Conservation (phyloP, 2,329 filamentous ascomycete species). For the Diaporthe eres region DNA sequence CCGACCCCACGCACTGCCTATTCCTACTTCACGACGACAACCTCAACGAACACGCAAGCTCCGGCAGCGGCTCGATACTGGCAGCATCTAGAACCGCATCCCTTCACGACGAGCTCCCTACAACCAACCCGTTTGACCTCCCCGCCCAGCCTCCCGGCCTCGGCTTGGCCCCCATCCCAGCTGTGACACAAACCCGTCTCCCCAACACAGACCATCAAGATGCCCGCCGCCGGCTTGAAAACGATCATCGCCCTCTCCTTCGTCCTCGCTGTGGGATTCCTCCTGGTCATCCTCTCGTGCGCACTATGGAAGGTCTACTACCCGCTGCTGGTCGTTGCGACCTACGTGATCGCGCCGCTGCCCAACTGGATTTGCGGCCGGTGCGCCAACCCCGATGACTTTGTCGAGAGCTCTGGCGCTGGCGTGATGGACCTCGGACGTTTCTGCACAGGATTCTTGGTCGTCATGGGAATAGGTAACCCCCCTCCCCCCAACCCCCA, state of each 20-base stretch:
- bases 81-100: not conserved
- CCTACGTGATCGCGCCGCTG: slow-evolving; percentile 92
- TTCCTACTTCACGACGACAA: slow-evolving; percentile 14
- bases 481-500: slow-evolving; percentile 52
- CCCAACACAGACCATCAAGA: slow-evolving; percentile 53
- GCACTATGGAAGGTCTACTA: slow-evolving; percentile 96
- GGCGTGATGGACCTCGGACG: slow-evolving; percentile 93
- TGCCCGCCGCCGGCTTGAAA: slow-evolving; percentile 90
- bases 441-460: slow-evolving; percentile 95
- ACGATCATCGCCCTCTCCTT: slow-evolving; percentile 99
- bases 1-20: slow-evolving; percentile 30
- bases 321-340: slow-evolving; percentile 93
- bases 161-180: slow-evolving; percentile 3
- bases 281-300: slow-evolving; percentile 98
- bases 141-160: slow-evolving; percentile 15
- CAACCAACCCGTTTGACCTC: not conserved
- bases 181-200: slow-evolving; percentile 23
- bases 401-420: slow-evolving; percentile 86
- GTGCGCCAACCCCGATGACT: slow-evolving; percentile 94
- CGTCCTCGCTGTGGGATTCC: slow-evolving; percentile 97
- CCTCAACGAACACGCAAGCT: slow-evolving; percentile 5
- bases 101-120: not conserved
- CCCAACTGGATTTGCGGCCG: slow-evolving; percentile 97
- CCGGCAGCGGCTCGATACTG: not conserved
- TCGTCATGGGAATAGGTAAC: slow-evolving; percentile 97